Evolutionary conservation across 148 eudicot genomes (phyloP), one percentile per base, ranked within the genome.

Genomic region (Arbutus unedo): DNA sequence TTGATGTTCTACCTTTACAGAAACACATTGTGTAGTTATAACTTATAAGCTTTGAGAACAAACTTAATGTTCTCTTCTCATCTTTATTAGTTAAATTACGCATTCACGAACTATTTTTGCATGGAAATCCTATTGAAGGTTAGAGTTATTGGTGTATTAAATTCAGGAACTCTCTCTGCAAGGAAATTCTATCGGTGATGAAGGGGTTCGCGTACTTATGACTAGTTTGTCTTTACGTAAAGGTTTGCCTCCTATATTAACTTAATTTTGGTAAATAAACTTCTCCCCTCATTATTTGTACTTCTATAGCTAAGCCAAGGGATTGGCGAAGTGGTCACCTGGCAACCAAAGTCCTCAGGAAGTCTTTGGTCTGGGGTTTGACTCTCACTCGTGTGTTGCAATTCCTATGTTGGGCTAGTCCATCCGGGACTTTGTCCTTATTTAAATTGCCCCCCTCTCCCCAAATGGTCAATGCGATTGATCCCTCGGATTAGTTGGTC

Each of bases 171-270:
- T 96, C 80, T 91, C 84, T 89, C 76, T 96, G 90, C 89, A 90
- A 83, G 99, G 99, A 83, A 96, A 96, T 86, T 83, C 92, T 70
- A 91, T 96, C 77, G 98, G 97, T 25, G 95, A 96, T 93, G 99
- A 96, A 90, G 99, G 99, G 77, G 94, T 90, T 76, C 92, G 93
- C 55, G 88, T 92, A 82, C 87, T 96, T 67, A 90, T 94, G 92
- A 53, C 90, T 81, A 92, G 92, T 83, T 85, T 96, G 83, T 89
- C 87, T 76, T 72, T 89, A 56, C 91, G 85, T 71, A 92, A 91
- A 96, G 99, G 99, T 96, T 87, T 83, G 45, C 51, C 64, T 81
- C 48, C 57, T 47, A 0, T 47, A 54, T 45, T 41, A 68, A 56
- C 57, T 64, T 47, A 31, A 4, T 57, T 31, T 14, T 74, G 11